Conservation (phyloP, 164 flowering plant species). For the Vitis rotundifolia region DNA sequence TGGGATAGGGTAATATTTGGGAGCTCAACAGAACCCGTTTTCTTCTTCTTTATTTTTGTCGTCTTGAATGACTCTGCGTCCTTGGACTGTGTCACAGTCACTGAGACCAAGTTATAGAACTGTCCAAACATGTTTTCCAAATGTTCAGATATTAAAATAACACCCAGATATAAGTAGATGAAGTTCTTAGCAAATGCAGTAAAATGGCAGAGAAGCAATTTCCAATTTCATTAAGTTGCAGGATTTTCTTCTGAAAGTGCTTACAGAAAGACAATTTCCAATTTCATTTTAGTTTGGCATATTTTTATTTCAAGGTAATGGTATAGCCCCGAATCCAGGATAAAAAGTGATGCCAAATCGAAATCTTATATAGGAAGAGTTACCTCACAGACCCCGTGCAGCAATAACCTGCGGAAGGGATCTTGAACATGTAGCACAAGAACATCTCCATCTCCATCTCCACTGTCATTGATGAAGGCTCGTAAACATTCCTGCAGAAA, state of each 20-base stretch:
- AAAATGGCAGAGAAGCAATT: background rate
- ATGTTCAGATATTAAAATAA: background rate
- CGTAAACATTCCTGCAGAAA: conserved; percentile 61
- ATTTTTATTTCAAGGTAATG: background rate
- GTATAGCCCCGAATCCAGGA: no score
- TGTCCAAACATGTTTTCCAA: conserved; percentile 28
- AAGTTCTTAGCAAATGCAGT: no score
- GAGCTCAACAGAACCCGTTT: conserved; percentile 34
- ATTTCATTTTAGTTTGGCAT: background rate
- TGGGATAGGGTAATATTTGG: conserved; percentile 66
- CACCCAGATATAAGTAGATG: no score
- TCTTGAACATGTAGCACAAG: conserved; percentile 69
- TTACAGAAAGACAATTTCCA: no score
- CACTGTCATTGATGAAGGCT: conserved; percentile 49
- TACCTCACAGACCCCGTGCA: conserved; percentile 98
- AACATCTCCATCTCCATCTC: conserved; percentile 52
- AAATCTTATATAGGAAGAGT: background rate
- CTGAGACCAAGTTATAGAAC: conserved; percentile 82
- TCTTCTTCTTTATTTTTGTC: conserved; percentile 73
- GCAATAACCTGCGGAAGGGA: conserved; percentile 80
- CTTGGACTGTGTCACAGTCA: conserved; percentile 42
- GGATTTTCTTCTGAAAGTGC: no score
- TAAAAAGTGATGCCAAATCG: background rate
- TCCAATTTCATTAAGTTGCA: no score
- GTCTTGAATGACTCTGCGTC: conserved; percentile 38